A percentile compares a stretch with the other conserved stretches of the same genome.
phyloP scores from a whole-genome alignment of 108 stramenopile species.

The Cylindrotheca closterium region DNA sequence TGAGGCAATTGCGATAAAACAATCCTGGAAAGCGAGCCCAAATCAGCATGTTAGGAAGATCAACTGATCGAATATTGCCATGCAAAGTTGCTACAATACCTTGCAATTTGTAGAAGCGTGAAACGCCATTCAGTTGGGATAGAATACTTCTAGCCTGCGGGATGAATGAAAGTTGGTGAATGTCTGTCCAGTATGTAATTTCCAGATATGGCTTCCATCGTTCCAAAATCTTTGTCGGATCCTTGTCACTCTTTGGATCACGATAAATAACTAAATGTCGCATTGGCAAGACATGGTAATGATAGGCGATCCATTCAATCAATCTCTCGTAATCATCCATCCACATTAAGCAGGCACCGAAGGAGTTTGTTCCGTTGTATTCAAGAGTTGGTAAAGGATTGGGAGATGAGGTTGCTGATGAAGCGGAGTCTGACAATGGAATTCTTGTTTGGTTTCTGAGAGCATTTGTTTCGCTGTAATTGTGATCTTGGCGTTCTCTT shows the following conservation, averaged over 20 bases:
- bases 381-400: too few species aligned
- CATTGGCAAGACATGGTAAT: slow-evolving; percentile 44
- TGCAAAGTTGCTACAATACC: too few species aligned
- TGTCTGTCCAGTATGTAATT: not conserved
- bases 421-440: too few species aligned
- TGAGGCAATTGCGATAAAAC: slow-evolving; percentile 21
- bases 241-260: slow-evolving; percentile 16
- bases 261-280: slow-evolving; percentile 27
- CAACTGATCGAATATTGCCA: too few species aligned
- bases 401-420: too few species aligned
- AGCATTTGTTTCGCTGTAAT: too few species aligned
- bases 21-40: not conserved
- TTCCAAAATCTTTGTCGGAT: not conserved
- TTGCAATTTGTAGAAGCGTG: too few species aligned
- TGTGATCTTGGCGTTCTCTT: too few species aligned
- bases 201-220: not conserved
- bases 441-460: too few species aligned
- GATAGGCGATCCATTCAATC: slow-evolving; percentile 57
- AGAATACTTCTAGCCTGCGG: not conserved
- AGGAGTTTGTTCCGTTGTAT: not conserved
- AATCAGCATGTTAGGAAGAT: too few species aligned
- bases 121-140: too few species aligned
- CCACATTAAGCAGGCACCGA: not conserved
- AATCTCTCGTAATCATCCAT: not conserved
- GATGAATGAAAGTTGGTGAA: not conserved